These are phyloP conservation scores for Globisporangium cylindrosporum DNA, from an alignment of 352 stramenopile genomes.

Conservation along the genomic window DNA sequence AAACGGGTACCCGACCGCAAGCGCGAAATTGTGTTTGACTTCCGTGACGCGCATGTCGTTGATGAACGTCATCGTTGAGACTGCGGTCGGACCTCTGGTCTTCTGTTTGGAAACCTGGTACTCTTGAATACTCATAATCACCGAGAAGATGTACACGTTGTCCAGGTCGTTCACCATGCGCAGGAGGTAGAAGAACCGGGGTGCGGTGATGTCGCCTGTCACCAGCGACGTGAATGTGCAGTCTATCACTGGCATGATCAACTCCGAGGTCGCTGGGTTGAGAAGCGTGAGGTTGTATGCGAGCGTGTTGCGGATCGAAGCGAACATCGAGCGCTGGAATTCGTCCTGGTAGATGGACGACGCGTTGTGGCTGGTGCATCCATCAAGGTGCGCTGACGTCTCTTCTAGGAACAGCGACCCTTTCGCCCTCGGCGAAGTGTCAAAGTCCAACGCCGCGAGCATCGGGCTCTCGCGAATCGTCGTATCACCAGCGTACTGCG, in stretches of 20 bases:
- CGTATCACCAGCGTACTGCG: background rate
- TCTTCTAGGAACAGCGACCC: conserved; percentile 31
- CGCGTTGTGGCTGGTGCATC: background rate
- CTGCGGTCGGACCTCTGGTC: conserved; percentile 17
- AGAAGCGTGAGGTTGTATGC: conserved; percentile 35
- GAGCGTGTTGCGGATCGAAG: conserved; percentile 18
- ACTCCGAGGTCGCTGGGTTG: conserved; percentile 14
- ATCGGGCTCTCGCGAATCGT: conserved; percentile 30
- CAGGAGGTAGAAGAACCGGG: conserved; percentile 30
- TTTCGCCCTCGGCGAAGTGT: background rate
- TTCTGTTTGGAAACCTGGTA: conserved; percentile 24
- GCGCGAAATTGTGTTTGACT: conserved; percentile 25
- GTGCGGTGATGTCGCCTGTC: conserved; percentile 11
- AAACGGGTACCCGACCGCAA: conserved; percentile 30
- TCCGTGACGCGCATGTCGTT: conserved; percentile 23
- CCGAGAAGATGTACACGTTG: conserved; percentile 21
- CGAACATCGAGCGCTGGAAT: conserved; percentile 29
- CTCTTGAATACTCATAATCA: conserved; percentile 28
- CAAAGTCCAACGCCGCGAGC: background rate
- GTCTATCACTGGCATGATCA: conserved; percentile 39
- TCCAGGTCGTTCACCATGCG: conserved; percentile 14
- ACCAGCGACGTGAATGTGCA: conserved; percentile 34
- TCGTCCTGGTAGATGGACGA: conserved; percentile 32
- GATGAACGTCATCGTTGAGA: conserved; percentile 31
- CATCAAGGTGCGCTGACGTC: conserved; percentile 1